Evolutionary conservation across 768 basidiomycete species (phyloP).

Genomic region (Pleurotus eryngii): DNA sequence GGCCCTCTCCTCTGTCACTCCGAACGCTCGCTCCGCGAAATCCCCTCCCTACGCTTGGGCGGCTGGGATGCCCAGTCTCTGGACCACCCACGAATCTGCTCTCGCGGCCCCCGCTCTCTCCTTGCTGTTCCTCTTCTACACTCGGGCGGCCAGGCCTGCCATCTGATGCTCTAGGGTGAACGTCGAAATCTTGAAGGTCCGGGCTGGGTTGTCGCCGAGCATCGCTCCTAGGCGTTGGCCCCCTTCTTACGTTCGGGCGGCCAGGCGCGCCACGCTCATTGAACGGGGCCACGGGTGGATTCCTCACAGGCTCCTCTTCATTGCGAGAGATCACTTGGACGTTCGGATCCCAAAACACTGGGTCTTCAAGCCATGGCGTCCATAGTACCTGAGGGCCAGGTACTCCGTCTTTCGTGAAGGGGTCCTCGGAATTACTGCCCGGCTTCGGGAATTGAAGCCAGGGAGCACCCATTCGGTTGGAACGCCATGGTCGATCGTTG

Average conservation of each 20-base stretch:
- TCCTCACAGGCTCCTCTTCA: not conserved
- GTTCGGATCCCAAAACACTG: not conserved
- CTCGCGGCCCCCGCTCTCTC: not conserved
- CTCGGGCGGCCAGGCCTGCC: not conserved
- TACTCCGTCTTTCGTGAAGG: not conserved
- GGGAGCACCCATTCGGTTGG: not conserved
- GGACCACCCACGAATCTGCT: not conserved
- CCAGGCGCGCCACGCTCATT: not conserved
- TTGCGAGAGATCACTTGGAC: not conserved
- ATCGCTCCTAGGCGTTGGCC: not conserved
- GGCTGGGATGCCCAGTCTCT: not conserved
- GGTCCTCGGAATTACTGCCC: not conserved
- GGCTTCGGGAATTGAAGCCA: not conserved
- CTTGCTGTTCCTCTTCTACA: not conserved
- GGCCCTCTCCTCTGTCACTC: too few species aligned
- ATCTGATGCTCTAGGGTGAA: not conserved
- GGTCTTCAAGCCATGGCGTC: too few species aligned
- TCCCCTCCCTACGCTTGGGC: not conserved
- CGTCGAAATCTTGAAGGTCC: not conserved
- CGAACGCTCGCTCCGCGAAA: too few species aligned
- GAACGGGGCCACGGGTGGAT: not conserved
- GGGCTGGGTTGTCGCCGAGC: not conserved
- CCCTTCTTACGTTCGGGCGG: not conserved
- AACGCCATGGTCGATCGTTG: not conserved
- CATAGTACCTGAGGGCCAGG: too few species aligned